Conservation (phyloP, 1,284 basidiomycete species). For the Cryptococcus sp. region DNA sequence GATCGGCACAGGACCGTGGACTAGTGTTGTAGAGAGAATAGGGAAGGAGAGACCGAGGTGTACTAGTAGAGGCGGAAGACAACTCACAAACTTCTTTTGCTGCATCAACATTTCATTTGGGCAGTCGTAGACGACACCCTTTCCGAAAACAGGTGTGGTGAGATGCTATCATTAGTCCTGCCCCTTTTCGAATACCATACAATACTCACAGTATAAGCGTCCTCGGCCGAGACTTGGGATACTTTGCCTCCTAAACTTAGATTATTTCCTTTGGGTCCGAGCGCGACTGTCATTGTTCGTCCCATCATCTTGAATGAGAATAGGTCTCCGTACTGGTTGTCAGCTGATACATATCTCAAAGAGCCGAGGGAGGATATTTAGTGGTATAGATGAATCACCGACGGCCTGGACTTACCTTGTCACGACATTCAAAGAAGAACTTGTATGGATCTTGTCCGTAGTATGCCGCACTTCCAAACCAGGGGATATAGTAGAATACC, state of each 20-base stretch:
- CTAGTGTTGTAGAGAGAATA: too few species aligned
- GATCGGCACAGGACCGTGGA: too few species aligned
- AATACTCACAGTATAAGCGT: conserved; percentile 82
- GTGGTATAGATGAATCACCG: too few species aligned
- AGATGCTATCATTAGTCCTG: conserved; percentile 57
- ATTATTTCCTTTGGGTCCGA: conserved; percentile 91
- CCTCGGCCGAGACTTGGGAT: conserved; percentile 88
- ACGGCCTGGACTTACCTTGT: conserved; percentile 61
- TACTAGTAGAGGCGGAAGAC: neutral
- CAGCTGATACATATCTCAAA: too few species aligned
- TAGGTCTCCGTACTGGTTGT: conserved; percentile 61
- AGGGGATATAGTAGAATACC: conserved; percentile 73
- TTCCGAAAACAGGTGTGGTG: conserved; percentile 90
- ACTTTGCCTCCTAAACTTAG: conserved; percentile 92
- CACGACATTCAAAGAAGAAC: conserved; percentile 68
- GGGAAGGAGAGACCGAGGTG: neutral
- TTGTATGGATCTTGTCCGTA: conserved; percentile 77
- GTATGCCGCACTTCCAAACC: conserved; percentile 67
- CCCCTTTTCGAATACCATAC: too few species aligned
- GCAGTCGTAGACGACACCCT: conserved; percentile 95
- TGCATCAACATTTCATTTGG: conserved; percentile 98
- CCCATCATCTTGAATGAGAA: conserved; percentile 93
- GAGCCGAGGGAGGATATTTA: neutral
- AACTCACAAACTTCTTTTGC: conserved; percentile 82
- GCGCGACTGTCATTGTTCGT: conserved; percentile 81